Conservation (phyloP, 129 eudicot genomes). For the Pulicaria dysenterica region DNA sequence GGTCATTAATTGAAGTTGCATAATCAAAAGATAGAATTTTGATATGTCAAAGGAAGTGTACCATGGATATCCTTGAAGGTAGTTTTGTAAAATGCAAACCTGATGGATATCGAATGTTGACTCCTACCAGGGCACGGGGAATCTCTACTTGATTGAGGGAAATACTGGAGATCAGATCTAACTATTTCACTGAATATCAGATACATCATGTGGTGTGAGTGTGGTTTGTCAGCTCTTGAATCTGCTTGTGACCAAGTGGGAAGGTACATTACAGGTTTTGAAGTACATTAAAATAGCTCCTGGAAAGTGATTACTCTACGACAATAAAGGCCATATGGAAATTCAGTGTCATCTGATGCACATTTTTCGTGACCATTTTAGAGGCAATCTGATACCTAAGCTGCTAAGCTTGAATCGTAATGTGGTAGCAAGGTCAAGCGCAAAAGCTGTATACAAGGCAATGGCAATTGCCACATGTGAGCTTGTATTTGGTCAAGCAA, state of each 20-base stretch:
- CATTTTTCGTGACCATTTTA: neutral
- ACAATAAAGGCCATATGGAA: neutral
- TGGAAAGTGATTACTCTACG: neutral
- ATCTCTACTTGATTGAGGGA: neutral
- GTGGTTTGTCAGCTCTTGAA: neutral
- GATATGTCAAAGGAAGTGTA: neutral
- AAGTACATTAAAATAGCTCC: neutral
- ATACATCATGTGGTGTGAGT: neutral
- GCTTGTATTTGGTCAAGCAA: no score
- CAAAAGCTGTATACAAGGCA: no score
- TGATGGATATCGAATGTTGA: neutral
- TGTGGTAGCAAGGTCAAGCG: no score
- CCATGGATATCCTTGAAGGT: neutral
- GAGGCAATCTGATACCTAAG: no score
- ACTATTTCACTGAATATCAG: neutral
- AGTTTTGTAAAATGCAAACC: neutral
- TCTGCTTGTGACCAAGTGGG: neutral
- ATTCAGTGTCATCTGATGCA: neutral
- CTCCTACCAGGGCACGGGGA: neutral
- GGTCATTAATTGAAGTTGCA: neutral
- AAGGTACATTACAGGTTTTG: neutral
- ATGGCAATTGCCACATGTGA: no score
- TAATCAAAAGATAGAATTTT: neutral
- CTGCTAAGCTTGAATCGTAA: no score
- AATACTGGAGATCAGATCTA: neutral